Percentiles rank a stretch among this genome's conserved stretches.
Evolutionary conservation across 2,329 filamentous ascomycete genomes (phyloP).

Genomic region (Penicillium sp.): DNA sequence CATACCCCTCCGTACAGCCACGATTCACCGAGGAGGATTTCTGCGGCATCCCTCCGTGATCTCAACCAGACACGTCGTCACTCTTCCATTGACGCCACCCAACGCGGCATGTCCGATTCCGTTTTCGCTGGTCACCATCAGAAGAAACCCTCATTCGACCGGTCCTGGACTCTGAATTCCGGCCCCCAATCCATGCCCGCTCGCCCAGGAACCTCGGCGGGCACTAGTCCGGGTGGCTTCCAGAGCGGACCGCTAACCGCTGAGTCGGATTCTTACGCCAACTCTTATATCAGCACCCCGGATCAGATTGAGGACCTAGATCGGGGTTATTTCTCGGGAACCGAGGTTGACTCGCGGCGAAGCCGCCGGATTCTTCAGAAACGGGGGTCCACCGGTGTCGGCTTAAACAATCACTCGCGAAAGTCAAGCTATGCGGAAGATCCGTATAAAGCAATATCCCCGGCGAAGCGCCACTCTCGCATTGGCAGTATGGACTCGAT

Average conservation of each 20-base stretch:
- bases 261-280: conserved; percentile 32
- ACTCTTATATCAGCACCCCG: conserved; percentile 27
- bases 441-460: conserved; percentile 64
- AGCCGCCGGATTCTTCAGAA: conserved; percentile 77
- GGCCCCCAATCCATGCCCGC: conserved; percentile 34
- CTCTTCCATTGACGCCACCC: conserved; percentile 76
- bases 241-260: conserved; percentile 23
- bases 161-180: conserved; percentile 56
- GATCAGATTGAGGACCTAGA: conserved; percentile 63
- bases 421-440: conserved; percentile 78
- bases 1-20: conserved; percentile 44
- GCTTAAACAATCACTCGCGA: conserved; percentile 57
- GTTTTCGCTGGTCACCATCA: conserved; percentile 45
- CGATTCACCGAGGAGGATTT: conserved; percentile 58
- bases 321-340: conserved; percentile 89
- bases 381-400: conserved; percentile 49
- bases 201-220: conserved; percentile 38
- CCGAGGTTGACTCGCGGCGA: conserved; percentile 73
- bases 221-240: conserved; percentile 23
- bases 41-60: conserved; percentile 77
- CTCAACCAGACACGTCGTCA: conserved; percentile 82
- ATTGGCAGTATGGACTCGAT: conserved; percentile 77
- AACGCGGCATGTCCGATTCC: conserved; percentile 29
- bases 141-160: conserved; percentile 60
- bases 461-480: conserved; percentile 70